Evolutionary conservation across 1,139 yeast genomes (phyloP), one percentile per base, ranked within the genome.

Genomic region (Scheffersomyces insectosa): DNA sequence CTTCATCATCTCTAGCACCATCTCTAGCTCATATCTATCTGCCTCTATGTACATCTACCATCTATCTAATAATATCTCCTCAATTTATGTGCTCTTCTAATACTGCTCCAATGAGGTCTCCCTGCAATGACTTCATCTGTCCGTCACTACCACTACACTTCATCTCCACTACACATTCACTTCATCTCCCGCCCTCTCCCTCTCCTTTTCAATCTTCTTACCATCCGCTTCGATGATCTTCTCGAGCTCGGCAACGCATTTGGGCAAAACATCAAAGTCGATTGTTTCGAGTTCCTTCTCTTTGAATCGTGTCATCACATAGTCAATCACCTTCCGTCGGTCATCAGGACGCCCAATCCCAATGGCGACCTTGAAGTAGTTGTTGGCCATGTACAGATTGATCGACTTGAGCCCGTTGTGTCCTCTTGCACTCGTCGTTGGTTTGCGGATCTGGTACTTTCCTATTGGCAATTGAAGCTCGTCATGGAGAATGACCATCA

Each of bases 391-490:
- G 20, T 48, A 43, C 13, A 60, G 55, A 39, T 75, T 75, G 13
- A 88, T 75, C 32, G 85, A 79, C 49, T 77, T 72, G 36, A 89
- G 68, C 0, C 97, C 97, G 57, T 88, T 88, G 55, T 89, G 97
- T 0, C 96, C 96, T 44, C 89, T 65, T 9, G 82, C 74, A 45
- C 88, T 78, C 6, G 85, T 69, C 2, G 76, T 77, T 15, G 77
- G 81, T 30, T 65, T 70, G 42, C 88, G 68, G 8, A 85, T 59
- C 53, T 84, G 85, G 20, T 80, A 66, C 42, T 78, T 75, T 0
- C 97, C 97, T 4, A 83, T 51, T 1, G 77, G 77, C 10, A 83
- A 59, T 47, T 82, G 85, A 32, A 88, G 62, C 51, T 89, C 96
- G 59, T 89, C 97, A 58, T 88, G 95, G 1, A 88, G 55, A 0